A percentile compares a stretch with the other conserved stretches of the same genome.
Evolutionary conservation across 1,139 yeast species (phyloP).

Genomic region (Candida neerlandica): DNA sequence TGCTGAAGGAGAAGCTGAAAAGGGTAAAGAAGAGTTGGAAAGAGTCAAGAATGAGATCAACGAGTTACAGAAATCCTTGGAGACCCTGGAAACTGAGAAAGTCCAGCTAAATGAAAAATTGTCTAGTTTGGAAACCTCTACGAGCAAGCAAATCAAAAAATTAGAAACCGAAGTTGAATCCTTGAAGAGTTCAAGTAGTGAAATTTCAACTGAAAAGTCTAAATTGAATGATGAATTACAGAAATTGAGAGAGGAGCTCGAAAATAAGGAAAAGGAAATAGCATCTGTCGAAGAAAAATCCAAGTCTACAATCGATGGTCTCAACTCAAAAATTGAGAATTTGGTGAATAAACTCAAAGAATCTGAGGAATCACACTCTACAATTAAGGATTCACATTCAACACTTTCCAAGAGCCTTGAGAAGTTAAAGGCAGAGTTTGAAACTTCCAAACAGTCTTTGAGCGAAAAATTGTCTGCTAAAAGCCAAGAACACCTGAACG

Average conservation of each 20-base stretch:
- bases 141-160: constrained; percentile 2
- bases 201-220: constrained; percentile 14
- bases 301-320: constrained; percentile 7
- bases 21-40: constrained; percentile 8
- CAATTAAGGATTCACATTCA: neutral
- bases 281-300: constrained; percentile 19
- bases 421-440: constrained; percentile 5
- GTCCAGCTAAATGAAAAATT: constrained; percentile 12
- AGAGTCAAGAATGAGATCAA: constrained; percentile 16
- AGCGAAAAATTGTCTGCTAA: constrained; percentile 9
- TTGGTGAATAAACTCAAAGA: constrained; percentile 14
- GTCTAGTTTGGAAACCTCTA: constrained; percentile 7
- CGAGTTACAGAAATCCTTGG: constrained; percentile 7
- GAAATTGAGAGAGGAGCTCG: constrained; percentile 10
- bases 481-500: constrained; percentile 8
- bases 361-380: neutral
- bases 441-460: neutral
- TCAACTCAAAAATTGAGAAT: constrained; percentile 19
- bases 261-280: constrained; percentile 3
- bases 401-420: constrained; percentile 1
- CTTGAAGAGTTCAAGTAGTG: neutral
- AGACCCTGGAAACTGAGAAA: constrained; percentile 11
- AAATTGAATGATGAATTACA: constrained; percentile 19
- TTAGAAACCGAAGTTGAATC: constrained; percentile 7
- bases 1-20: constrained; percentile 18